Evolutionary conservation across 208 protist species (phyloP).

Genomic region (Jaenimonas drosophilae): DNA sequence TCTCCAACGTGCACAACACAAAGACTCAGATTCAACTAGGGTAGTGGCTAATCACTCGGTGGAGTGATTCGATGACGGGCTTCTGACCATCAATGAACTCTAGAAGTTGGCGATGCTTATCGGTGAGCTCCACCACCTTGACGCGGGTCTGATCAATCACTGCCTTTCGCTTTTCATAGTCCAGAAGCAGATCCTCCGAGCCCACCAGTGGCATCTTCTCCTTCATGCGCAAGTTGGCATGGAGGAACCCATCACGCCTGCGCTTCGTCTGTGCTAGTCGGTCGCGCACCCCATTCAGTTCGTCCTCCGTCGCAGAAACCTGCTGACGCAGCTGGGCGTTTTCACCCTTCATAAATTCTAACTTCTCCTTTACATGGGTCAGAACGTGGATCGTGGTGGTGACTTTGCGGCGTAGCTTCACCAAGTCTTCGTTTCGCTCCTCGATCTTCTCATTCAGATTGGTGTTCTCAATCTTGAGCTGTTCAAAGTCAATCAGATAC

Average conservation of each 20-base stretch:
- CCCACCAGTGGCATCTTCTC: constrained; percentile 91
- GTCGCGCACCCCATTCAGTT: constrained; percentile 78
- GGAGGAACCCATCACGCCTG: constrained; percentile 77
- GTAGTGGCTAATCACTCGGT: constrained; percentile 55
- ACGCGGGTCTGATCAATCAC: constrained; percentile 58
- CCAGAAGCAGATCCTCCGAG: constrained; percentile 88
- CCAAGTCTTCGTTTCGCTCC: constrained; percentile 96
- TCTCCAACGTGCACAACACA: too few species aligned
- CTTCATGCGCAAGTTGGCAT: constrained; percentile 83
- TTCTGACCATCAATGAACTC: constrained; percentile 45
- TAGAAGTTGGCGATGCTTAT: constrained; percentile 60
- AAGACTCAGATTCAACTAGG: constrained; percentile 11
- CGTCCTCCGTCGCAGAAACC: constrained; percentile 85
- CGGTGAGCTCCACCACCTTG: constrained; percentile 66
- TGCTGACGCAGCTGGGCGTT: constrained; percentile 81
- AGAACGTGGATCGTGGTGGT: constrained; percentile 96
- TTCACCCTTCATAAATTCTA: constrained; percentile 93
- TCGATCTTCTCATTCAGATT: constrained; percentile 98
- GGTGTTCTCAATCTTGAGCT: constrained; percentile 99
- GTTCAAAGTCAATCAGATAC: constrained; percentile 98
- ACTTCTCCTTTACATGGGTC: constrained; percentile 97
- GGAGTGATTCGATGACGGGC: constrained; percentile 35
- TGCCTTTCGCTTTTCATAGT: constrained; percentile 91
- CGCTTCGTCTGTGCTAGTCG: constrained; percentile 89
- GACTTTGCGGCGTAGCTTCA: constrained; percentile 93